phyloP scores from a whole-genome alignment of 352 stramenopile genomes.

The Phytophthora citrophthora region DNA sequence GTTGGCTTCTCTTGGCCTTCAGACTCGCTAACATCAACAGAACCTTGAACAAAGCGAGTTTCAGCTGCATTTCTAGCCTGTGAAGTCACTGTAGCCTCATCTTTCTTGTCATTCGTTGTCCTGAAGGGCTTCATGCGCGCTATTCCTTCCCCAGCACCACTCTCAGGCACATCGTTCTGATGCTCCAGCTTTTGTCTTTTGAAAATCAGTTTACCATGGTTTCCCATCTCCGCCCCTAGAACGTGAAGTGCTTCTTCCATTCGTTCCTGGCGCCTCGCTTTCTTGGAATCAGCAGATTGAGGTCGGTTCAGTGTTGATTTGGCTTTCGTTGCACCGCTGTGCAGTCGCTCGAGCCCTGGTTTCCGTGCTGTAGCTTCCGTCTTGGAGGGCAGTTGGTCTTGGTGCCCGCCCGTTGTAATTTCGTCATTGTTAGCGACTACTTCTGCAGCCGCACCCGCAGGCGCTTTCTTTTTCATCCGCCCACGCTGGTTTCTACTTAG shows the following conservation, averaged over 20 bases:
- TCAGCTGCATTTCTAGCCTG: background rate
- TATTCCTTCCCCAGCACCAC: background rate
- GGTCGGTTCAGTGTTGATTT: constrained; percentile 4
- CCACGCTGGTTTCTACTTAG: constrained; percentile 16
- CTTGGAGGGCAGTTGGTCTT: background rate
- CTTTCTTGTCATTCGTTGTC: background rate
- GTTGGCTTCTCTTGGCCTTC: background rate
- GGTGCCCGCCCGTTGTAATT: background rate
- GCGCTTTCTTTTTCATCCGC: constrained; percentile 13
- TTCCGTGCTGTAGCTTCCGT: constrained; percentile 7
- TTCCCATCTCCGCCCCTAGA: background rate
- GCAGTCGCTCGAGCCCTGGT: constrained; percentile 1
- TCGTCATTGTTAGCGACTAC: background rate
- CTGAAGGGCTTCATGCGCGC: background rate
- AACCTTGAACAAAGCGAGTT: background rate
- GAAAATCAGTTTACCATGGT: background rate
- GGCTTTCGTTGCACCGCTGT: constrained; percentile 5
- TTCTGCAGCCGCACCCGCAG: background rate
- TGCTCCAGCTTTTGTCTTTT: constrained; percentile 6
- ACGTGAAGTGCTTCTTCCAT: background rate
- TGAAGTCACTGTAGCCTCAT: background rate
- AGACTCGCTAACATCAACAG: background rate
- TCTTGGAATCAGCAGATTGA: background rate
- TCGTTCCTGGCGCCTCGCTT: constrained; percentile 2
- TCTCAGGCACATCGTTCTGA: background rate